These are phyloP conservation scores for Leishmania tropica DNA, from an alignment of 208 protist species.

Conservation along the genomic window DNA sequence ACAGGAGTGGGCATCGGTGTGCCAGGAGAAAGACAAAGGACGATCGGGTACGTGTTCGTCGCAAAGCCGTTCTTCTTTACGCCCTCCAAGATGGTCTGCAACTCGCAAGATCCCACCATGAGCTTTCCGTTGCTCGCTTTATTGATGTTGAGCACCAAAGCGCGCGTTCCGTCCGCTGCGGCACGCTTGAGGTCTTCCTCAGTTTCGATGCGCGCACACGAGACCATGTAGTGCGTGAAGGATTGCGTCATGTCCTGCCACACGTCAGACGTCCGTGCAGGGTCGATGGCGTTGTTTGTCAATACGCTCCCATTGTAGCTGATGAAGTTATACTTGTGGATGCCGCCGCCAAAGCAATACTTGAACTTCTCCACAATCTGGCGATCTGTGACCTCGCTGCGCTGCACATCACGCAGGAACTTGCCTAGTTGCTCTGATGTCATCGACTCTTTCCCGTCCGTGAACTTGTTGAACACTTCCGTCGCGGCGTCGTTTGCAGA, in stretches of 20 bases:
- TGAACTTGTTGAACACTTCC: slow-evolving; percentile 78
- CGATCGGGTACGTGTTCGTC: slow-evolving; percentile 80
- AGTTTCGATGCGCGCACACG: slow-evolving; percentile 61
- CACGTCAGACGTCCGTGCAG: slow-evolving; percentile 70
- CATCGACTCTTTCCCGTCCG: slow-evolving; percentile 69
- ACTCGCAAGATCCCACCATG: slow-evolving; percentile 59
- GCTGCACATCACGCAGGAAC: slow-evolving; percentile 80
- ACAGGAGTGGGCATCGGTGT: slow-evolving; percentile 41
- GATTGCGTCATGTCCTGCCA: slow-evolving; percentile 93
- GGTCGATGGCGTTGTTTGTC: slow-evolving; percentile 87
- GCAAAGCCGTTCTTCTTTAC: slow-evolving; percentile 79
- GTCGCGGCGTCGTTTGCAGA: slow-evolving; percentile 62
- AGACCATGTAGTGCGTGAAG: slow-evolving; percentile 81
- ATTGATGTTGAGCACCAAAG: slow-evolving; percentile 62
- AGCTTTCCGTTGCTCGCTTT: slow-evolving; percentile 52
- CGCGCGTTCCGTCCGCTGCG: slow-evolving; percentile 34
- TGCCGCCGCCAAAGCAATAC: slow-evolving; percentile 81
- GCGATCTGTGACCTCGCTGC: slow-evolving; percentile 67
- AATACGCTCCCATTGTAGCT: slow-evolving; percentile 76
- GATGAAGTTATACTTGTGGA: slow-evolving; percentile 90
- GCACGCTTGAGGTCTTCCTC: slow-evolving; percentile 69
- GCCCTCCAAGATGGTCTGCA: slow-evolving; percentile 59
- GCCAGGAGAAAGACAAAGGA: slow-evolving; percentile 71
- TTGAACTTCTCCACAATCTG: slow-evolving; percentile 86
- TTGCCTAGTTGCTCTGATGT: slow-evolving; percentile 72